These are phyloP conservation scores for Cicer cuneatum DNA, from an alignment of 306 rosid genomes.

Conservation along the genomic window DNA sequence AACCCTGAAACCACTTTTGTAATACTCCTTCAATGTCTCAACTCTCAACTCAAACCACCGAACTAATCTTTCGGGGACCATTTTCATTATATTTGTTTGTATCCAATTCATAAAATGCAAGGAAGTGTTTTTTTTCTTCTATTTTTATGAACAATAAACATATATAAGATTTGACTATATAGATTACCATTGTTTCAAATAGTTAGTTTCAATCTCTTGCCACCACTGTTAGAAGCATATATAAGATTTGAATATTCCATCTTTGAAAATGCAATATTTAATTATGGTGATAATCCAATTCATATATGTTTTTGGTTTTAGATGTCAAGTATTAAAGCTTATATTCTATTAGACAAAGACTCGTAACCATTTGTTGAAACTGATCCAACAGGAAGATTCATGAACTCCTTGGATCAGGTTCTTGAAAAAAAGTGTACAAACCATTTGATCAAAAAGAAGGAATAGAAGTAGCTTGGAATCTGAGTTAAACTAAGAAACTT, in stretches of 20 bases:
- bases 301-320: constrained; percentile 23
- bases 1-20: no score
- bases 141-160: constrained; percentile 39
- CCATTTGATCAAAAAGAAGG: constrained; percentile 86
- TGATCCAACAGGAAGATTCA: constrained; percentile 63
- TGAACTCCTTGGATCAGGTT: constrained; percentile 69
- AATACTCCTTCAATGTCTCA: no score
- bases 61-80: no score
- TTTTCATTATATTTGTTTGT: constrained; percentile 27
- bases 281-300: no score
- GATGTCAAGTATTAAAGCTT: constrained; percentile 57
- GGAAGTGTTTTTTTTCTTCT: not conserved
- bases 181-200: constrained; percentile 95
- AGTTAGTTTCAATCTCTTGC: constrained; percentile 89
- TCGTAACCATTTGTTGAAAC: constrained; percentile 68
- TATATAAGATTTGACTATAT: not conserved
- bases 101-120: constrained; percentile 5
- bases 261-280: no score
- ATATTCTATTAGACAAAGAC: constrained; percentile 54
- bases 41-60: no score
- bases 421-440: constrained; percentile 80
- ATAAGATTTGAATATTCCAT: no score
- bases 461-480: constrained; percentile 91
- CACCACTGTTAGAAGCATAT: constrained; percentile 77
- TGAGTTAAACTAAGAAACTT: constrained; percentile 74